Conservation (phyloP, 2,329 filamentous ascomycete genomes). For the Ophioceras dolichostomum region DNA sequence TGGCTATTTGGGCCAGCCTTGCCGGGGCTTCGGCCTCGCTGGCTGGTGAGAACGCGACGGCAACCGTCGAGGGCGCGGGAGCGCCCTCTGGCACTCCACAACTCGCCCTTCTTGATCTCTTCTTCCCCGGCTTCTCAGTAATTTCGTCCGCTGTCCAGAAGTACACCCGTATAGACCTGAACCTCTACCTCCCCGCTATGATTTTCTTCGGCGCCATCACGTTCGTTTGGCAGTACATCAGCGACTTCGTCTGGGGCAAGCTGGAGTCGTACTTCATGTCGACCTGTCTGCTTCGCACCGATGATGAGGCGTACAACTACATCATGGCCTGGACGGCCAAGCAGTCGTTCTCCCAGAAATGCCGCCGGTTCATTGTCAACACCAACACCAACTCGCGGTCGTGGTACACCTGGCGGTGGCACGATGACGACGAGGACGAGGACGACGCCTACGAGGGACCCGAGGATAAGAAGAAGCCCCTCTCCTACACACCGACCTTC, state of each 20-base stretch:
- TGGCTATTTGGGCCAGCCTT: no score
- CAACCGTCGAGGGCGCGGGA: no score
- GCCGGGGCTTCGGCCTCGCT: no score
- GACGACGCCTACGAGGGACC: constrained; percentile 15
- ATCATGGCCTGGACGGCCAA: constrained; percentile 57
- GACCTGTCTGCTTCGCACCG: constrained; percentile 51
- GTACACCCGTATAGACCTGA: constrained; percentile 50
- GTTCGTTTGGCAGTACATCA: constrained; percentile 41
- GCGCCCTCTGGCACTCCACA: no score
- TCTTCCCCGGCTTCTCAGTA: constrained; percentile 54
- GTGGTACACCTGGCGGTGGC: constrained; percentile 33
- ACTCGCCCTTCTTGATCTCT: constrained; percentile 43
- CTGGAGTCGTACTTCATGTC: constrained; percentile 48
- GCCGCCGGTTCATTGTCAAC: constrained; percentile 52
- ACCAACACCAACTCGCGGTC: constrained; percentile 43
- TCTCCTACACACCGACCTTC: constrained; percentile 54
- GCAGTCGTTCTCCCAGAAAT: constrained; percentile 46
- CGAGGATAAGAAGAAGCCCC: constrained; percentile 29
- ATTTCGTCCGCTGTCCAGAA: constrained; percentile 38
- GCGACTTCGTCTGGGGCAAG: constrained; percentile 30
- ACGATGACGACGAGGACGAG: constrained; percentile 31
- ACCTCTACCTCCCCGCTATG: constrained; percentile 47
- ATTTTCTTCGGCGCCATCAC: constrained; percentile 34
- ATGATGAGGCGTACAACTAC: constrained; percentile 64
- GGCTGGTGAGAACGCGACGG: no score